phyloP scores from a whole-genome alignment of 176 grass and related monocot species.

The Eremochloa ophiuroides region DNA sequence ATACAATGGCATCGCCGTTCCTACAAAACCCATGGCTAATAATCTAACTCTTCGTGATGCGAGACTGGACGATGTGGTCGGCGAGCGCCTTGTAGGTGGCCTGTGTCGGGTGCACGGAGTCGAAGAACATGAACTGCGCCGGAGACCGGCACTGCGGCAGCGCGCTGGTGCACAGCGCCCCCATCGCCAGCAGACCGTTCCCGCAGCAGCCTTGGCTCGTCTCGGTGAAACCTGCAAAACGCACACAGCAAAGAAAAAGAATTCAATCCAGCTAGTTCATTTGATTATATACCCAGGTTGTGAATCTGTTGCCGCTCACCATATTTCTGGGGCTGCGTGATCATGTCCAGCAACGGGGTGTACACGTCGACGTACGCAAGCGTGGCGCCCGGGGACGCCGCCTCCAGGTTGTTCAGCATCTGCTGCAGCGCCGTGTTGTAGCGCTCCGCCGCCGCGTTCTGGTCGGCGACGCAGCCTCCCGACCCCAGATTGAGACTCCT shows the following conservation, averaged over 20 bases:
- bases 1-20: not conserved
- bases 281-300: too few relatives aligned
- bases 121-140: constrained; percentile 49
- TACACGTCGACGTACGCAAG: constrained; percentile 44
- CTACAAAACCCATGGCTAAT: not conserved
- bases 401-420: constrained; percentile 25
- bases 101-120: constrained; percentile 64
- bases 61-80: constrained; percentile 27
- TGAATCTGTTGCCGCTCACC: constrained; percentile 10
- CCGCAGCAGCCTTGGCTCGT: constrained; percentile 42
- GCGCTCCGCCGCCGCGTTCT: constrained; percentile 21
- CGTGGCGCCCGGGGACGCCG: not conserved
- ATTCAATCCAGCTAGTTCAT: too few relatives aligned
- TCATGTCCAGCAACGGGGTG: constrained; percentile 49
- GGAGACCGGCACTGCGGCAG: constrained; percentile 36
- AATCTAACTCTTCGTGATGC: not conserved
- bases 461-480: constrained; percentile 15
- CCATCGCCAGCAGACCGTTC: constrained; percentile 36
- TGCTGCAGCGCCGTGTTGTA: constrained; percentile 41
- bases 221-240: constrained; percentile 40
- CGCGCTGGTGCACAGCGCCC: constrained; percentile 28
- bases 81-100: constrained; percentile 48
- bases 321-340: constrained; percentile 33
- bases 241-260: not conserved
- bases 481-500: not conserved